Evolutionary conservation across 2,329 filamentous ascomycete species (phyloP).

Genomic region (Macrophomina tecta): DNA sequence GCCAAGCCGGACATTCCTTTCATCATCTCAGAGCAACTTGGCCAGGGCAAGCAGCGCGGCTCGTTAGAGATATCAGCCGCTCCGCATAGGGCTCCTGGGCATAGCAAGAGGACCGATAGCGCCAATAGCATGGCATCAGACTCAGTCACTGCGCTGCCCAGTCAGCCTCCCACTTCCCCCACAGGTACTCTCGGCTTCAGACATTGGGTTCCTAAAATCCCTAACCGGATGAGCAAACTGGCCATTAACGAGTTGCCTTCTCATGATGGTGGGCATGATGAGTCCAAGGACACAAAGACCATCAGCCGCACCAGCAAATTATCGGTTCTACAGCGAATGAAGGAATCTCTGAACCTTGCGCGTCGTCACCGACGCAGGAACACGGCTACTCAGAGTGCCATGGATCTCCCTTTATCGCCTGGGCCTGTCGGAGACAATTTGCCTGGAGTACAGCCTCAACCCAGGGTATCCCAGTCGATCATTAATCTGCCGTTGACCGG

Average conservation of each 20-base stretch:
- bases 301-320: not conserved
- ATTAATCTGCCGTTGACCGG: not conserved
- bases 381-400: not conserved
- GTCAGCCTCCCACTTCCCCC: not conserved
- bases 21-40: not conserved
- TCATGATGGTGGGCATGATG: not conserved
- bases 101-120: not conserved
- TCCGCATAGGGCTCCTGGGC: no score
- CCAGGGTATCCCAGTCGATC: not conserved
- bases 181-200: not conserved
- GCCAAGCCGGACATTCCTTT: not conserved
- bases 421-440: not conserved
- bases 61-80: not conserved
- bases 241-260: not conserved
- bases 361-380: not conserved
- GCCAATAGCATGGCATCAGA: not conserved
- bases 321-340: not conserved
- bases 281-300: not conserved
- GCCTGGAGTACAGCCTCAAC: not conserved
- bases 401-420: not conserved
- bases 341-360: not conserved
- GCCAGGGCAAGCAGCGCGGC: not conserved
- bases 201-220: not conserved
- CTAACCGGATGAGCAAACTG: not conserved
- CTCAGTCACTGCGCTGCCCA: not conserved